Conservation (phyloP, 768 basidiomycete species). For the Lanmaoa pseudosensibilis region DNA sequence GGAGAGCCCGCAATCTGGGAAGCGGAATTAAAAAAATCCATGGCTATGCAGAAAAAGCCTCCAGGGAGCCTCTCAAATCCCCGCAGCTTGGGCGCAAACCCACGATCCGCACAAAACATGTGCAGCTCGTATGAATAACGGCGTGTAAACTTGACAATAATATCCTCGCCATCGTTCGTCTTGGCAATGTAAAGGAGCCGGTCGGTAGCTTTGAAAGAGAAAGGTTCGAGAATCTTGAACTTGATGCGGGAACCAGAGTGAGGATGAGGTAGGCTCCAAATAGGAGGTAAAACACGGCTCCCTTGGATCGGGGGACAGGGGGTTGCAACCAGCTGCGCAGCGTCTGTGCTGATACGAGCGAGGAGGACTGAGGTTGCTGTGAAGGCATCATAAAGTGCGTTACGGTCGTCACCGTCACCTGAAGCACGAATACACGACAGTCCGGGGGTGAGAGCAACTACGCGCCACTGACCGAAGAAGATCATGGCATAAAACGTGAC, state of each 20-base stretch:
- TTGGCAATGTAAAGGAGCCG: neutral
- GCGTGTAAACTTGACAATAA: no score
- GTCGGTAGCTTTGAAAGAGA: no score
- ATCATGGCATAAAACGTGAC: neutral
- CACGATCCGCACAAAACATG: no score
- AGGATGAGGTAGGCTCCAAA: neutral
- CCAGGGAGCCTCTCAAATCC: no score
- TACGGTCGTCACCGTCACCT: neutral
- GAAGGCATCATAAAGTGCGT: neutral
- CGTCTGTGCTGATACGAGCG: neutral
- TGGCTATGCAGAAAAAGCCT: no score
- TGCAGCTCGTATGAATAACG: no score
- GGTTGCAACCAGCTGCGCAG: neutral
- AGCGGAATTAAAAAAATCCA: no score
- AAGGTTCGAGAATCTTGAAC: neutral
- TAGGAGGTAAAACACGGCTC: neutral
- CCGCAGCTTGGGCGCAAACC: no score
- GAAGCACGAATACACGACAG: neutral
- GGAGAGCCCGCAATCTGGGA: no score
- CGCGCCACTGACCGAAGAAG: neutral
- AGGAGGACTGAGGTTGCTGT: neutral
- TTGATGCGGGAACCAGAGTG: neutral
- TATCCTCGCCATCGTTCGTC: neutral
- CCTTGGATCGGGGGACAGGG: neutral
- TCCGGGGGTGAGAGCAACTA: neutral